A percentile compares a stretch with the other conserved stretches of the same genome.
Evolutionary conservation across 495 filamentous ascomycete genomes (phyloP).

Genomic region (Xylaria telfairii): DNA sequence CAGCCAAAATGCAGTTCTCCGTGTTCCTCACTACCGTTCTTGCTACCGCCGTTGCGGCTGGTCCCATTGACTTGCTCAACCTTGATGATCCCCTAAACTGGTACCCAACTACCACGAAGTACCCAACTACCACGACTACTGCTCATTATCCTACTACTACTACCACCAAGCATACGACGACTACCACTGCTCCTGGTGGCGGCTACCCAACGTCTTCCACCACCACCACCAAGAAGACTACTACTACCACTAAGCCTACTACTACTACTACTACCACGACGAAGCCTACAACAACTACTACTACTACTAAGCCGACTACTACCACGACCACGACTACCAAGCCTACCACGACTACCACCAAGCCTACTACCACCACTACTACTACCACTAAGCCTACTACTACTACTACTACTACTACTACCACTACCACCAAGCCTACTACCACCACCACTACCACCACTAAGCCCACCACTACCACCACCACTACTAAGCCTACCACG

Average conservation of each 20-base stretch:
- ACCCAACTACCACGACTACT: not conserved
- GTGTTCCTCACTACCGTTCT: conserved; percentile 12
- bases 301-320: not conserved
- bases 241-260: not conserved
- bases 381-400: not conserved
- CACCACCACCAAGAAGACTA: not conserved
- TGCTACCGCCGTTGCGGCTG: conserved; percentile 17
- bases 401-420: not conserved
- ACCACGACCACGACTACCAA: not conserved
- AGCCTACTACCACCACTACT: not conserved
- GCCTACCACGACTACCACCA: not conserved
- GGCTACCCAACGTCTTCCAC: not conserved
- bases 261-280: not conserved
- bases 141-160: not conserved
- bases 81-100: not conserved
- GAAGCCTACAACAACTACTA: not conserved
- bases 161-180: too few species aligned
- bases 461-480: not conserved
- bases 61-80: conserved; percentile 6
- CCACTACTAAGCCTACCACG: not conserved
- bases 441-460: conserved; percentile 3
- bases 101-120: conserved; percentile 3
- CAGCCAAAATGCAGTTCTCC: conserved; percentile 17
- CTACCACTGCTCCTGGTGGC: not conserved
- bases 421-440: not conserved